Evolutionary conservation across 2,329 filamentous ascomycete species (phyloP).

Genomic region (Stachybotrys elegans): DNA sequence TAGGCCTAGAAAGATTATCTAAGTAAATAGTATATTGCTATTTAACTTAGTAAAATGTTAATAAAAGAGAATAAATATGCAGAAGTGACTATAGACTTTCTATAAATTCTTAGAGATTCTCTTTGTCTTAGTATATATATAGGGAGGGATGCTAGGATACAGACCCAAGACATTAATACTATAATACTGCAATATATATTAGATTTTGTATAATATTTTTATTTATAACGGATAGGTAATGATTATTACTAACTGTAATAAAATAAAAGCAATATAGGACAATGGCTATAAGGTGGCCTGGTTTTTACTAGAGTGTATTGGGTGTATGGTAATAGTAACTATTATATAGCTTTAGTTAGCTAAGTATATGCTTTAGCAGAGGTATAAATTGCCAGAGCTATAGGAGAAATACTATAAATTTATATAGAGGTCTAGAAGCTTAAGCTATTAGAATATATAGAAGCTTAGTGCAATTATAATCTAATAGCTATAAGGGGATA

Average conservation of each 20-base stretch:
- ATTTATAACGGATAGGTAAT: conserved; percentile 4
- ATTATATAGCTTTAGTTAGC: background rate
- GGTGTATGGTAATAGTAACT: background rate
- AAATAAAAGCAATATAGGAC: conserved; percentile 3
- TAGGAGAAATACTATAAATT: too few relatives aligned
- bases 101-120: conserved; percentile 2
- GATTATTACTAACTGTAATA: background rate
- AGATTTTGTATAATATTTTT: too few relatives aligned
- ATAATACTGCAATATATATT: too few relatives aligned
- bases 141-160: too few relatives aligned
- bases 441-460: background rate
- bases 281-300: conserved; percentile 1
- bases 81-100: conserved; percentile 3
- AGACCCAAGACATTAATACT: too few relatives aligned
- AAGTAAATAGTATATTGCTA: conserved; percentile 1
- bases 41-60: conserved; percentile 4
- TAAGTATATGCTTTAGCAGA: background rate
- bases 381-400: background rate
- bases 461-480: background rate
- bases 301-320: background rate
- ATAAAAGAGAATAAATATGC: conserved; percentile 3
- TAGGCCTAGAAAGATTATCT: conserved; percentile 5
- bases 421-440: background rate
- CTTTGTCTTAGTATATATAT: conserved; percentile 1
- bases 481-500: background rate